A percentile compares a stretch with the other conserved stretches of the same genome.
Evolutionary conservation across 768 basidiomycete genomes (phyloP).

Genomic region (Leucocoprinus birnbaumii): DNA sequence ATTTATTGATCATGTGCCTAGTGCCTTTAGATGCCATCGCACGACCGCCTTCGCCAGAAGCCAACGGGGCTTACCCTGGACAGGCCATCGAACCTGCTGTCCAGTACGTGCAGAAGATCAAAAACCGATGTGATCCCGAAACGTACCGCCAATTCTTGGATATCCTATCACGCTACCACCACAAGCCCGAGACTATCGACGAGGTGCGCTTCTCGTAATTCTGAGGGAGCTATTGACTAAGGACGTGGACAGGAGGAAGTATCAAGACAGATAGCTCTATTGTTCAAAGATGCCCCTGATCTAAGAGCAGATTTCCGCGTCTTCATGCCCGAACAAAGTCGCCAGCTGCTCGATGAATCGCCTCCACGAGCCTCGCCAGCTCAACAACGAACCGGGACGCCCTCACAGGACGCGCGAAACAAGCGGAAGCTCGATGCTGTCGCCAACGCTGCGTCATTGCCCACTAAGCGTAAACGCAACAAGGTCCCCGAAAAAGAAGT

Average conservation of each 20-base stretch:
- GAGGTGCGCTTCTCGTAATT: conserved; percentile 38
- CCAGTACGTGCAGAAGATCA: conserved; percentile 96
- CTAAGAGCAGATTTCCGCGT: conserved; percentile 69
- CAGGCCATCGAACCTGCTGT: conserved; percentile 75
- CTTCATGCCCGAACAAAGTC: conserved; percentile 67
- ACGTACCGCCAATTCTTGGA: conserved; percentile 81
- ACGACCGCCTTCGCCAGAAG: conserved; percentile 10
- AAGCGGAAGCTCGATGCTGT: conserved; percentile 45
- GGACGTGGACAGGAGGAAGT: conserved; percentile 52
- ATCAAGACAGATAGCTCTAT: conserved; percentile 58
- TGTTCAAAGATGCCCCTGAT: conserved; percentile 78
- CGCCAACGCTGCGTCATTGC: conserved; percentile 35
- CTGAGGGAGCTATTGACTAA: conserved; percentile 13
- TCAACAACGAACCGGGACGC: conserved; percentile 32
- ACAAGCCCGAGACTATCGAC: conserved; percentile 56
- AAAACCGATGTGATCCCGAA: conserved; percentile 87
- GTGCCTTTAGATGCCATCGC: conserved; percentile 30
- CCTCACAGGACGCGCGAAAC: conserved; percentile 32
- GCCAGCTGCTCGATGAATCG: conserved; percentile 46
- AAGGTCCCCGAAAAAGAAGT: conserved; percentile 41
- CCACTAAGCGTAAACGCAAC: conserved; percentile 73
- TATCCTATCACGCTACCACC: conserved; percentile 64
- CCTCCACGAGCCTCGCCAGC: conserved; percentile 21
- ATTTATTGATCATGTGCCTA: neutral
- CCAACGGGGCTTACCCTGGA: conserved; percentile 27